phyloP scores from a whole-genome alignment of 2,329 filamentous ascomycete genomes.

The Helotiales sp. region DNA sequence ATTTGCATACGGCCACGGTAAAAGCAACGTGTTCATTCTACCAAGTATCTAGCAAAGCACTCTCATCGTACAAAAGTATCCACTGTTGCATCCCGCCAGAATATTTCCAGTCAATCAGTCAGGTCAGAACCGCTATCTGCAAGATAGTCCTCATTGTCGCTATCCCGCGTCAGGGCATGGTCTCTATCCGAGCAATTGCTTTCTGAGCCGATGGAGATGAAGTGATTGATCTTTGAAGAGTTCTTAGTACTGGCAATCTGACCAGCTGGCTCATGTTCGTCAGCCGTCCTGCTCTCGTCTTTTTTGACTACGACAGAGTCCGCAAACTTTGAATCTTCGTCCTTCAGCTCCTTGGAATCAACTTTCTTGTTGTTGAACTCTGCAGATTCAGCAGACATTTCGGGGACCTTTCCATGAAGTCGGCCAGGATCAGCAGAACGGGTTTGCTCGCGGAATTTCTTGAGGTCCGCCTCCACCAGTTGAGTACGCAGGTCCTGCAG shows the following conservation, averaged over 20 bases:
- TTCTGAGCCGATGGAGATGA: not conserved
- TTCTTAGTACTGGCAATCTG: not conserved
- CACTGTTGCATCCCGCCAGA: not conserved
- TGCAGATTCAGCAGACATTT: not conserved
- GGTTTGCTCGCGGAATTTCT: not conserved
- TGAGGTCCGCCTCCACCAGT: not conserved
- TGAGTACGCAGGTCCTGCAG: not conserved
- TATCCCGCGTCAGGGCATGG: not conserved
- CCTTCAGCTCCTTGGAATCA: not conserved
- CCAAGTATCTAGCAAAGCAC: not conserved
- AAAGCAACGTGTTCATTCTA: not conserved
- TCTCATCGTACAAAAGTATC: not conserved
- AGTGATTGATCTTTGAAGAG: not conserved
- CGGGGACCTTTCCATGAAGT: not conserved
- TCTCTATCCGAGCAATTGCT: not conserved
- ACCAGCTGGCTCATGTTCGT: too few relatives aligned
- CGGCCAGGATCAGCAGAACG: not conserved
- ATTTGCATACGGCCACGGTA: too few relatives aligned
- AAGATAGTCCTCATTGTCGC: not conserved
- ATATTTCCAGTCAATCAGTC: not conserved
- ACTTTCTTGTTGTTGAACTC: not conserved
- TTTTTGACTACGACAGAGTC: not conserved
- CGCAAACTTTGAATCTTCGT: not conserved
- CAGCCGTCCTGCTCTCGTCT: not conserved
- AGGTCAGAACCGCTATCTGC: not conserved